A percentile compares a stretch with the other conserved stretches of the same genome.
Conservation (phyloP, 2,329 filamentous ascomycete species). For the Arthrobotrys conoides region DNA sequence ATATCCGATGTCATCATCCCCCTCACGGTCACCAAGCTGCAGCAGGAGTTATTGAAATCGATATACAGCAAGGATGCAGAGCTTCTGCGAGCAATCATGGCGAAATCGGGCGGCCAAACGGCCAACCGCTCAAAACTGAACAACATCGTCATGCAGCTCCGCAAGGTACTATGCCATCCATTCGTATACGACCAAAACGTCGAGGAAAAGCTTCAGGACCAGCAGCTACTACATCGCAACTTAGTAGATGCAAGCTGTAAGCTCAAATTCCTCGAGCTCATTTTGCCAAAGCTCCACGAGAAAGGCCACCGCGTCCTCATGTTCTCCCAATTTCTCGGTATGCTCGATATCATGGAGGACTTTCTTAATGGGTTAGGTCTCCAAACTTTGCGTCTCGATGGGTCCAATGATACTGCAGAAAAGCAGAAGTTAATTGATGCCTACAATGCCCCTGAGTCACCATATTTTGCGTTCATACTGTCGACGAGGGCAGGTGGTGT, state of each 20-base stretch:
- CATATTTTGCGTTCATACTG: constrained; percentile 88
- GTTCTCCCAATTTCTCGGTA: constrained; percentile 93
- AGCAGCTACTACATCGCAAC: constrained; percentile 76
- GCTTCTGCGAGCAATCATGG: constrained; percentile 88
- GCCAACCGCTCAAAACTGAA: constrained; percentile 81
- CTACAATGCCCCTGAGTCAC: constrained; percentile 87
- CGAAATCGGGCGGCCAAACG: constrained; percentile 71
- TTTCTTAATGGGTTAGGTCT: constrained; percentile 84
- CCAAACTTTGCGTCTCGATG: constrained; percentile 84
- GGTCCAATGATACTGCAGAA: constrained; percentile 82
- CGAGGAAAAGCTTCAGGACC: constrained; percentile 80
- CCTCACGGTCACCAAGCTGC: constrained; percentile 92
- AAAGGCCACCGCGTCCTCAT: constrained; percentile 91
- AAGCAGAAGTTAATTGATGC: constrained; percentile 96
- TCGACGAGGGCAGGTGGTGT: constrained; percentile 96
- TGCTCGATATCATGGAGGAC: constrained; percentile 91
- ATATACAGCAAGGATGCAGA: constrained; percentile 92
- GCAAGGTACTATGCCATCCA: constrained; percentile 94
- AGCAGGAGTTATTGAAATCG: constrained; percentile 93
- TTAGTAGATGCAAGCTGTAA: constrained; percentile 93
- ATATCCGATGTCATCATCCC: constrained; percentile 96
- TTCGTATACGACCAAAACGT: constrained; percentile 93
- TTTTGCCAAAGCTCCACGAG: constrained; percentile 88
- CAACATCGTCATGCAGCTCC: constrained; percentile 95
- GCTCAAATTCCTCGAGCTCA: constrained; percentile 83